phyloP scores from a whole-genome alignment of 2,329 filamentous ascomycete species.

The Diaporthe helianthi region DNA sequence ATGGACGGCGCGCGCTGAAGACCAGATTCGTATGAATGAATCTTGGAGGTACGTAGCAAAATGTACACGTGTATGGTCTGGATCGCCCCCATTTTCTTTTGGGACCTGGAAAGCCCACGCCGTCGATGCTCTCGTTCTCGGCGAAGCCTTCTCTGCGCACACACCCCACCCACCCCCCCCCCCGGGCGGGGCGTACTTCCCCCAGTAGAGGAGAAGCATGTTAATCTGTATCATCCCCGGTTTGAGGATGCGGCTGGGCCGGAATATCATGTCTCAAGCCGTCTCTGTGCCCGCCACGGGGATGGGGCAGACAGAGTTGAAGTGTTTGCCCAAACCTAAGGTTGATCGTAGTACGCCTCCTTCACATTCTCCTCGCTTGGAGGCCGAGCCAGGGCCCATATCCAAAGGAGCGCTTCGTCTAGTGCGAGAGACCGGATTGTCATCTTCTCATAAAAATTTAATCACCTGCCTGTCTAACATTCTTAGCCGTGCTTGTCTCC shows the following conservation, averaged over 20 bases:
- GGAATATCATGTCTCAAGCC: conserved; percentile 5
- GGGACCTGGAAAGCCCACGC: background rate
- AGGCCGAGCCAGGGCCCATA: background rate
- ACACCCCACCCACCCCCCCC: no score
- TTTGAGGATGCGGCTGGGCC: background rate
- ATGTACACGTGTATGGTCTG: no score
- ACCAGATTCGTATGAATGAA: background rate
- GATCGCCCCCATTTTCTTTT: background rate
- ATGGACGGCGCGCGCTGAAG: background rate
- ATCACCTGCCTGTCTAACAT: background rate
- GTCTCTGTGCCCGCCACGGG: background rate
- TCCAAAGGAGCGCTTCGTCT: background rate
- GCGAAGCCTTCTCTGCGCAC: no score
- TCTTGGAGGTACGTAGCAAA: no score
- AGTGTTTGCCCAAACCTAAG: background rate
- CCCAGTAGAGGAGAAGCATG: background rate
- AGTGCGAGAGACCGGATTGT: no score
- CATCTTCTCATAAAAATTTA: background rate
- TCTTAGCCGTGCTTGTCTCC: background rate
- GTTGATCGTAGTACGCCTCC: background rate
- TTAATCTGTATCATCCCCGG: background rate
- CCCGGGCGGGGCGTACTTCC: no score
- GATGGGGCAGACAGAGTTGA: background rate
- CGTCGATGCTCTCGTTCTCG: background rate
- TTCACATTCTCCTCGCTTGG: background rate